These are phyloP conservation scores for Vickermania ingenoplastis DNA, from an alignment of 208 protist species.

Conservation along the genomic window DNA sequence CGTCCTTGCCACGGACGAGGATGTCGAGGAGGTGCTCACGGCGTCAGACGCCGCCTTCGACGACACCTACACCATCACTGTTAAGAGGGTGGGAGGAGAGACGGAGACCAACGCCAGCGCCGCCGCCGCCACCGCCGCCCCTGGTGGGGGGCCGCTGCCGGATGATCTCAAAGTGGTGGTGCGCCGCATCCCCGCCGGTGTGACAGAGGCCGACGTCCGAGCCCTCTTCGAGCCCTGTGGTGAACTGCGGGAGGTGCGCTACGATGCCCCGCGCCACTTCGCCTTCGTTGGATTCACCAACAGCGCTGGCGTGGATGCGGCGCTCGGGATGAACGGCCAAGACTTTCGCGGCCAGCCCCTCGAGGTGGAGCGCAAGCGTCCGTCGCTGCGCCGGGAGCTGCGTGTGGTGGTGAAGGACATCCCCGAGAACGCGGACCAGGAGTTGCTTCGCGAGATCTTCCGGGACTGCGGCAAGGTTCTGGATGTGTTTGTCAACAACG, in stretches of 20 bases:
- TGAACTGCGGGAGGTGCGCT: slow-evolving; percentile 23
- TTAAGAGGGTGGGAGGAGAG: not conserved
- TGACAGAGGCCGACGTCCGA: slow-evolving; percentile 35
- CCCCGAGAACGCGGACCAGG: slow-evolving; percentile 18
- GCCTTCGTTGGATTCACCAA: slow-evolving; percentile 21
- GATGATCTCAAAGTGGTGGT: slow-evolving; percentile 28
- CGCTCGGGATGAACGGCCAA: slow-evolving; percentile 37
- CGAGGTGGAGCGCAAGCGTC: slow-evolving; percentile 29
- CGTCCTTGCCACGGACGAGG: not conserved
- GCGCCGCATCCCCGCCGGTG: slow-evolving; percentile 28
- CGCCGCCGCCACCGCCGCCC: not conserved
- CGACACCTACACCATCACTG: not conserved
- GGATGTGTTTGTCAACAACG: slow-evolving; percentile 36
- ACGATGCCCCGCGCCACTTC: slow-evolving; percentile 11
- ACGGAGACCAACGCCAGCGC: not conserved
- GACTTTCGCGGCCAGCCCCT: slow-evolving; percentile 30
- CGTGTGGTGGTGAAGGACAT: slow-evolving; percentile 52
- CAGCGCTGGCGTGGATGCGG: slow-evolving; percentile 31
- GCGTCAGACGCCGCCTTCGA: not conserved
- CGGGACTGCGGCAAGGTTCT: slow-evolving; percentile 28
- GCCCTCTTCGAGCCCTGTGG: slow-evolving; percentile 66
- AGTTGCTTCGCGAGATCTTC: slow-evolving; percentile 41
- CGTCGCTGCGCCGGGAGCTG: slow-evolving; percentile 1
- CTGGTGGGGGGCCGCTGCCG: not conserved
- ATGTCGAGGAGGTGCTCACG: slow-evolving; percentile 8